Conservation (phyloP, 148 eudicot genomes). For the Drosera capensis region DNA sequence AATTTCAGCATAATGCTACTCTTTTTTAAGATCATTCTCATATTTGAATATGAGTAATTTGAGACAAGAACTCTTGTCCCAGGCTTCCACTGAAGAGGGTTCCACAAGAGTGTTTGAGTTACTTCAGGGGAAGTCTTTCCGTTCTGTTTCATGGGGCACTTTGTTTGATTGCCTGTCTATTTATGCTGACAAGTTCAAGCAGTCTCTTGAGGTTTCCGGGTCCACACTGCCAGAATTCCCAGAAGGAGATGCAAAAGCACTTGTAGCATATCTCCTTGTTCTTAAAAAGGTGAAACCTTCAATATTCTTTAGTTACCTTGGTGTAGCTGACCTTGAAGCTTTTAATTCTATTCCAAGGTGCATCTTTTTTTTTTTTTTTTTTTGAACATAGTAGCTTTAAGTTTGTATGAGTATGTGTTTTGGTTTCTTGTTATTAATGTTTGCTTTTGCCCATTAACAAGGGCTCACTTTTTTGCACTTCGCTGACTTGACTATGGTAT, state of each 20-base stretch:
- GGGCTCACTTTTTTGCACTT: too few relatives aligned
- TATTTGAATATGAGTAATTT: constrained; percentile 5
- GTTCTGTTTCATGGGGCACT: constrained; percentile 87
- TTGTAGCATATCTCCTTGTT: constrained; percentile 75
- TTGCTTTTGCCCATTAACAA: too few relatives aligned
- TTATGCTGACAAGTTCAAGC: constrained; percentile 83
- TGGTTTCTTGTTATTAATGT: too few relatives aligned
- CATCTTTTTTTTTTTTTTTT: too few relatives aligned
- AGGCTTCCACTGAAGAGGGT: constrained; percentile 87
- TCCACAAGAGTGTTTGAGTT: constrained; percentile 79
- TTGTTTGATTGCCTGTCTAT: constrained; percentile 76
- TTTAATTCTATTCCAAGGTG: too few relatives aligned
- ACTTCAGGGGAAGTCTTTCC: constrained; percentile 72
- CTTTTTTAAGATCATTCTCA: neutral
- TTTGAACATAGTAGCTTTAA: too few relatives aligned
- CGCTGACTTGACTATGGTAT: too few relatives aligned
- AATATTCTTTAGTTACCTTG: constrained; percentile 2
- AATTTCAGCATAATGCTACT: neutral
- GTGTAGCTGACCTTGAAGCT: neutral
- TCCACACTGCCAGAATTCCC: constrained; percentile 79
- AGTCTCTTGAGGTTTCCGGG: constrained; percentile 65
- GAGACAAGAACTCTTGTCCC: constrained; percentile 12
- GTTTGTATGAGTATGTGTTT: too few relatives aligned
- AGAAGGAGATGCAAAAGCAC: constrained; percentile 95
- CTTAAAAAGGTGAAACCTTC: constrained; percentile 55